Evolutionary conservation across 2,329 filamentous ascomycete genomes (phyloP), one percentile per base, ranked within the genome.

Genomic region (Fusarium sambucinum): DNA sequence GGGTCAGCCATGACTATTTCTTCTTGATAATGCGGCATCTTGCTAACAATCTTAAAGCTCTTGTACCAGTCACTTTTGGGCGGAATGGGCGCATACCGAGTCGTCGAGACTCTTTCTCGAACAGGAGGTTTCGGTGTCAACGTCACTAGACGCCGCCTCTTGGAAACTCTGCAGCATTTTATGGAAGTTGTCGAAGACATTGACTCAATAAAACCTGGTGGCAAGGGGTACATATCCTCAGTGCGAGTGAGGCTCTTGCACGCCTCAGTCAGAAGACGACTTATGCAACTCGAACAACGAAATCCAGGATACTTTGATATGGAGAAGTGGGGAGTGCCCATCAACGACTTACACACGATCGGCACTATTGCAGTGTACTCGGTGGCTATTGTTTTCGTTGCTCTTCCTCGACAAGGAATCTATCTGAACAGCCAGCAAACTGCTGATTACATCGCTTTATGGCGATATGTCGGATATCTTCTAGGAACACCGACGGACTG

Each of bases 311-410:
- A 92, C 74, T 92, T 87, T 75, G 81, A 88, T 54, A 76, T 87
- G 6, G 80, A 85, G 42, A 80, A 84, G 62, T 85, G 82, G 74
- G 89, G 90, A 5, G 81, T 90, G 2, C 89, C 89, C 6, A 89
- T 94, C 75, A 94, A 91, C 71, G 90, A 94, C 70, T 84, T 95
- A 3, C 91, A 95, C 77, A 87, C 85, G 59, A 87, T 94, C 33
- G 90, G 83, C 13, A 94, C 92, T 3, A 89, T 94, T 63, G 83
- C 83, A 35, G 88, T 87, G 2, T 95, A 95, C 77, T 92, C 88
- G 1, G 83, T 88, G 1, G 86, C 86, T 0, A 77, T 93, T 3
- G 84, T 94, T 62, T 94, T 87, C 84, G 75, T 92, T 27, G 86
- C 86, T 25, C 83, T 94, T 6, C 92, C 92, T 0, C 84, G 90